These are phyloP conservation scores for Gracilaria caudata DNA, from an alignment of 23 red algal genomes.

Conservation along the genomic window DNA sequence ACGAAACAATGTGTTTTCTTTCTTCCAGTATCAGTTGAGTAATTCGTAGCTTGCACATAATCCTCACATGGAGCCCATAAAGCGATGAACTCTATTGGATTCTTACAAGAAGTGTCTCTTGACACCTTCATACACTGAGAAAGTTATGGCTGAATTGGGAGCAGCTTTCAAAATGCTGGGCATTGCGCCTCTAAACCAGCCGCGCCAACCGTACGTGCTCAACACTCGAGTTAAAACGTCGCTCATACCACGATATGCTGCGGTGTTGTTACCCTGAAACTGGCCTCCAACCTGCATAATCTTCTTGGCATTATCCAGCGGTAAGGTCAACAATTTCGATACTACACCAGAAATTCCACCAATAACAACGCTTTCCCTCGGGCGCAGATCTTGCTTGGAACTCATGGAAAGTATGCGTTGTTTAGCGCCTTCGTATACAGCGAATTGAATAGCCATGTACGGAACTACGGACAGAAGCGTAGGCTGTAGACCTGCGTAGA, in stretches of 20 bases:
- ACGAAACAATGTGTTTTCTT: slow-evolving; percentile 93
- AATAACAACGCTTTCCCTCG: slow-evolving; percentile 54
- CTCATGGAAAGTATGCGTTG: slow-evolving; percentile 7
- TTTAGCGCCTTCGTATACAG: slow-evolving; percentile 78
- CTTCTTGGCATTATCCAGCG: slow-evolving; percentile 90
- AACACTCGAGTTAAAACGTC: slow-evolving; percentile 51
- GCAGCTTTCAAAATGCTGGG: slow-evolving; percentile 80
- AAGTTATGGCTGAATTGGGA: slow-evolving; percentile 82
- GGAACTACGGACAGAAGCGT: slow-evolving; percentile 92
- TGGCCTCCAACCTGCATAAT: slow-evolving; percentile 82
- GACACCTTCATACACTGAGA: slow-evolving; percentile 71
- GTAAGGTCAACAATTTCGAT: slow-evolving; percentile 75
- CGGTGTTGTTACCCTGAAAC: slow-evolving; percentile 10
- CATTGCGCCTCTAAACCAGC: slow-evolving; percentile 64
- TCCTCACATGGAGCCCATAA: neutral
- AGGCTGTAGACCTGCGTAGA: slow-evolving; percentile 87
- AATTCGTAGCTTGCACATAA: neutral
- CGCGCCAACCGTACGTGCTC: slow-evolving; percentile 53
- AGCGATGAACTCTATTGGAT: neutral
- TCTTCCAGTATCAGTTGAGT: slow-evolving; percentile 79
- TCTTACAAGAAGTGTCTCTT: slow-evolving; percentile 6
- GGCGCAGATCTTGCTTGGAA: slow-evolving; percentile 20
- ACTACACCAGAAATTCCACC: slow-evolving; percentile 69
- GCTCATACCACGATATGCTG: slow-evolving; percentile 37
- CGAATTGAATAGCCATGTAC: slow-evolving; percentile 83